These are phyloP conservation scores for Plasmopara viticola DNA, from an alignment of 352 stramenopile genomes.

Conservation along the genomic window DNA sequence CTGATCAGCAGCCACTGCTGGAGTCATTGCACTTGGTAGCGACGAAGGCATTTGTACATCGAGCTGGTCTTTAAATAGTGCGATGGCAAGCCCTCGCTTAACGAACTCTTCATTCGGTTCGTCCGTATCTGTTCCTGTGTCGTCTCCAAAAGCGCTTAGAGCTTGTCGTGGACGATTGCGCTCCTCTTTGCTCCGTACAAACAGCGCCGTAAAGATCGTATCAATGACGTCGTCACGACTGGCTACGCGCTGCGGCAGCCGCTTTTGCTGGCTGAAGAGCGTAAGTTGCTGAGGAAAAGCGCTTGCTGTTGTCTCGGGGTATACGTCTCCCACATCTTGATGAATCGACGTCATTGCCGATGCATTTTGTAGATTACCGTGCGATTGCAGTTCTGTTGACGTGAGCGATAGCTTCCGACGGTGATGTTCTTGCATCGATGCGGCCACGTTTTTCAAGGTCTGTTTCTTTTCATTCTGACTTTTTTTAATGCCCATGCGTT, in stretches of 20 bases:
- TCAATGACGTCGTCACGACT: constrained; percentile 79
- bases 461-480: constrained; percentile 13
- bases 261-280: constrained; percentile 76
- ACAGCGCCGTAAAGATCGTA: constrained; percentile 73
- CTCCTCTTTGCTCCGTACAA: constrained; percentile 32
- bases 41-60: constrained; percentile 22
- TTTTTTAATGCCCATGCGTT: constrained; percentile 46
- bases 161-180: constrained; percentile 24
- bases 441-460: constrained; percentile 10
- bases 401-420: constrained; percentile 38
- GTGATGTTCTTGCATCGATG: constrained; percentile 17
- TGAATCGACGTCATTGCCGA: constrained; percentile 17
- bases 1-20: constrained; percentile 48
- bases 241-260: constrained; percentile 60
- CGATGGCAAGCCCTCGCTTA: constrained; percentile 66
- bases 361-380: constrained; percentile 4
- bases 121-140: constrained; percentile 73
- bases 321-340: constrained; percentile 55
- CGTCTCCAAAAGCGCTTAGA: constrained; percentile 64
- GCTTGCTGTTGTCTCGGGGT: constrained; percentile 42
- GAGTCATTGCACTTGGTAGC: constrained; percentile 18
- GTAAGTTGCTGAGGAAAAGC: constrained; percentile 69
- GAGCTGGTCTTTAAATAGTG: constrained; percentile 70
- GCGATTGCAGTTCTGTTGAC: constrained; percentile 13
- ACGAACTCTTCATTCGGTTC: constrained; percentile 82